Percentiles rank a stretch among this genome's conserved stretches.
Conservation (phyloP, 768 basidiomycete species). For the Cubamyces sp. region DNA sequence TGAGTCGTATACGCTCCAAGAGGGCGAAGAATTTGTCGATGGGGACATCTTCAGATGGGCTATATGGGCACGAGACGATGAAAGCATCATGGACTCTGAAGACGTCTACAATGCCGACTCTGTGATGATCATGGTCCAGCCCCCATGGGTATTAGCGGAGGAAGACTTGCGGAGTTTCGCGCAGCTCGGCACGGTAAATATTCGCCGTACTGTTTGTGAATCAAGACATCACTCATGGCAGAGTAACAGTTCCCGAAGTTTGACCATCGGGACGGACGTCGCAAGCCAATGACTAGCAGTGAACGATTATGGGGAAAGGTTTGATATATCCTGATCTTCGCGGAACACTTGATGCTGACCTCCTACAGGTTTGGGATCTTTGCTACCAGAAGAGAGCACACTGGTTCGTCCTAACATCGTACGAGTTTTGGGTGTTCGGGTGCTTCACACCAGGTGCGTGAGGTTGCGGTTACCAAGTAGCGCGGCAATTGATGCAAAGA, state of each 20-base stretch:
- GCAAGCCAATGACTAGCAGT: constrained; percentile 10
- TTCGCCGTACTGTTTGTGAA: neutral
- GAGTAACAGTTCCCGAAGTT: neutral
- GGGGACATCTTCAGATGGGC: constrained; percentile 25
- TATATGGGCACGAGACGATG: constrained; percentile 17
- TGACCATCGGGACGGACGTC: neutral
- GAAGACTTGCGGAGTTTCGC: constrained; percentile 41
- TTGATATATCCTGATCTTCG: neutral
- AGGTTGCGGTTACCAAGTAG: neutral
- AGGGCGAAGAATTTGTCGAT: constrained; percentile 28
- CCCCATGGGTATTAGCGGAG: constrained; percentile 44
- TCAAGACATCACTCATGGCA: constrained; percentile 21
- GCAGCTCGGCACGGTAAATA: constrained; percentile 22
- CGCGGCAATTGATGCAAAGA: neutral
- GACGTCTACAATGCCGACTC: constrained; percentile 16
- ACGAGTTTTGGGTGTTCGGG: constrained; percentile 49
- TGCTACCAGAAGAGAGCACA: constrained; percentile 41
- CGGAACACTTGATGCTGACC: neutral
- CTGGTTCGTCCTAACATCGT: constrained; percentile 48
- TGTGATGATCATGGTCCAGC: constrained; percentile 40
- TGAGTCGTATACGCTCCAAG: constrained; percentile 36
- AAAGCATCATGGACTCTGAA: constrained; percentile 7
- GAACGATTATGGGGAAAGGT: constrained; percentile 38
- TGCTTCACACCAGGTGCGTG: constrained; percentile 43
- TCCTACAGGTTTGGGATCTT: constrained; percentile 43